Conservation (phyloP, 2,329 filamentous ascomycete genomes). For the Trichophyton schoenleinii region DNA sequence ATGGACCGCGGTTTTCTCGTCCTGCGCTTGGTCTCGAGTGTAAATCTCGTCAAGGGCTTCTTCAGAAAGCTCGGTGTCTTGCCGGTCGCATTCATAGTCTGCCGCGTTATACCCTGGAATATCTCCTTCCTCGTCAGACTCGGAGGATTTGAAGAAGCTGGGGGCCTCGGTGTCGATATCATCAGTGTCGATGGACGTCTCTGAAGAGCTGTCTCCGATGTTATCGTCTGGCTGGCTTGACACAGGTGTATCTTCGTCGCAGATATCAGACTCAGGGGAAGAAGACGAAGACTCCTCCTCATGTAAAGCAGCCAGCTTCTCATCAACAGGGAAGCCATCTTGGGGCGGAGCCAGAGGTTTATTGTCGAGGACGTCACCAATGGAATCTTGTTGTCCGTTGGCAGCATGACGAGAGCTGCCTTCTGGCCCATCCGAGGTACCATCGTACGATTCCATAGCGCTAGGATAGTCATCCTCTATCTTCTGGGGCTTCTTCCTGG, state of each 20-base stretch:
- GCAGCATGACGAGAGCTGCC: not conserved
- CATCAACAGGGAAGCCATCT: not conserved
- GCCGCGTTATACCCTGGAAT: not conserved
- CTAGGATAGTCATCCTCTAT: not conserved
- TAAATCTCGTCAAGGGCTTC: not conserved
- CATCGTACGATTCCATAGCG: not conserved
- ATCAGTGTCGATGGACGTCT: not conserved
- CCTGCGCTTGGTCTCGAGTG: not conserved
- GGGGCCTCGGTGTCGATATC: not conserved
- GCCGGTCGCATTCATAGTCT: not conserved
- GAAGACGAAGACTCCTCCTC: not conserved
- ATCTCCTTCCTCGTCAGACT: not conserved
- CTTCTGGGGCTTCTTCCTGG: not conserved
- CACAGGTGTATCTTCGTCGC: not conserved
- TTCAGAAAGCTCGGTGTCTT: not conserved
- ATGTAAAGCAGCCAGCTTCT: not conserved
- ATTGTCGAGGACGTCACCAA: not conserved
- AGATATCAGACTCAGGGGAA: not conserved
- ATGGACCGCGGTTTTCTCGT: constrained; percentile 3
- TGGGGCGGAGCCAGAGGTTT: not conserved
- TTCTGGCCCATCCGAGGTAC: not conserved
- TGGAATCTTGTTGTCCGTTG: not conserved
- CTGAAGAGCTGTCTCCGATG: not conserved
- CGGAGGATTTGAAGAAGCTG: not conserved
- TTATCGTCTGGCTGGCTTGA: not conserved